phyloP scores from a whole-genome alignment of 2,329 filamentous ascomycete genomes.

The Pyrenochaeta sp. region DNA sequence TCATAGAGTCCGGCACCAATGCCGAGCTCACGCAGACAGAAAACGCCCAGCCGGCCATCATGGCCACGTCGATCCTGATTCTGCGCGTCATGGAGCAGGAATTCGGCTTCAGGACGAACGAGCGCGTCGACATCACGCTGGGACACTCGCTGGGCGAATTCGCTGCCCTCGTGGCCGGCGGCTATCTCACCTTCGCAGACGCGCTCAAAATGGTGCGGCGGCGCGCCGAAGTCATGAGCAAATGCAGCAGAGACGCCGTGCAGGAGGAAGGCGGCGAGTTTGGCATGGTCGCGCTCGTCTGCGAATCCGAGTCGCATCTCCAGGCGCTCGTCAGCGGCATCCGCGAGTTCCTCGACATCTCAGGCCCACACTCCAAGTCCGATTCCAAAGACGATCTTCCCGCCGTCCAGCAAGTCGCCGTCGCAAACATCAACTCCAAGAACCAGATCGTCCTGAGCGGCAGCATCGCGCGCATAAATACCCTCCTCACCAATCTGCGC shows the following conservation, averaged over 20 bases:
- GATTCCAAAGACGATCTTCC: conserved; percentile 73
- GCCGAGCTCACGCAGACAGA: conserved; percentile 79
- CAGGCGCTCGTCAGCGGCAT: conserved; percentile 74
- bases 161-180: conserved; percentile 84
- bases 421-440: conserved; percentile 94
- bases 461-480: conserved; percentile 81
- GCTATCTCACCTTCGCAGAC: conserved; percentile 79
- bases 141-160: conserved; percentile 95
- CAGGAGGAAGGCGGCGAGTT: conserved; percentile 78
- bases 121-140: conserved; percentile 80
- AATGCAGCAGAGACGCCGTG: conserved; percentile 72
- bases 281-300: conserved; percentile 93
- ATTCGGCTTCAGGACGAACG: conserved; percentile 75
- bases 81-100: conserved; percentile 85
- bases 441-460: conserved; percentile 96
- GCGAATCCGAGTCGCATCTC: conserved; percentile 77
- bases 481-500: conserved; percentile 81
- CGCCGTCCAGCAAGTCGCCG: conserved; percentile 83
- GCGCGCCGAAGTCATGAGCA: conserved; percentile 83
- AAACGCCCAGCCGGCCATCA: conserved; percentile 93
- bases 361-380: conserved; percentile 68
- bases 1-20: conserved; percentile 83
- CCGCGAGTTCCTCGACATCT: conserved; percentile 77
- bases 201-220: conserved; percentile 78
- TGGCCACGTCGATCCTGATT: conserved; percentile 92